phyloP scores from a whole-genome alignment of 805 yeast species.

The Lipomyces orientalis region DNA sequence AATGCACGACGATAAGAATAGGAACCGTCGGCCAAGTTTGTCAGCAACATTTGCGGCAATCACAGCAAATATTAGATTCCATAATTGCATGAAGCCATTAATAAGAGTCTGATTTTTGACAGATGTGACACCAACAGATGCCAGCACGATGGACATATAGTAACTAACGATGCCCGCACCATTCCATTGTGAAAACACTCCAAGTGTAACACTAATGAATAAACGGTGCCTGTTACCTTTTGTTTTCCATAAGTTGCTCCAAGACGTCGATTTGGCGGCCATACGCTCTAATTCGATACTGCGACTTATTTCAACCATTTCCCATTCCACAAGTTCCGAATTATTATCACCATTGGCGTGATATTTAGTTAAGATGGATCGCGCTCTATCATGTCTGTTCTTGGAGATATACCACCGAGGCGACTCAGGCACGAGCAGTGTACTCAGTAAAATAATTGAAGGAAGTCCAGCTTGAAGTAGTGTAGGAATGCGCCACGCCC shows the following conservation, averaged over 20 bases:
- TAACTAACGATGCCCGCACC: constrained; percentile 61
- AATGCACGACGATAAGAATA: constrained; percentile 44
- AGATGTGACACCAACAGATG: constrained; percentile 60
- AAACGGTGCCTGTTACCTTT: too few species aligned
- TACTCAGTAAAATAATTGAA: constrained; percentile 53
- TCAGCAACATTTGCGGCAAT: constrained; percentile 43
- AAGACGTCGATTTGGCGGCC: too few species aligned
- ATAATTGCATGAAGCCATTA: constrained; percentile 58
- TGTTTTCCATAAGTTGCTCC: too few species aligned
- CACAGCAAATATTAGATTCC: constrained; percentile 42
- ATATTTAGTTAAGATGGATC: constrained; percentile 49
- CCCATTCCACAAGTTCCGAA: constrained; percentile 47
- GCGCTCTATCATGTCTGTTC: constrained; percentile 61
- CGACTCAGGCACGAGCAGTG: constrained; percentile 59
- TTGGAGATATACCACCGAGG: constrained; percentile 73
- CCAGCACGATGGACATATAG: constrained; percentile 57
- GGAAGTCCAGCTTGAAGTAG: constrained; percentile 58
- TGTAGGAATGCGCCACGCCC: constrained; percentile 64
- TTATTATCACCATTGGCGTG: constrained; percentile 52
- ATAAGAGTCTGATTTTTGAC: constrained; percentile 41
- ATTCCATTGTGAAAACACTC: constrained; percentile 53
- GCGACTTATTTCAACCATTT: constrained; percentile 50
- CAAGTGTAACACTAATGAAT: constrained; percentile 47
- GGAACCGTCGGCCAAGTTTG: constrained; percentile 38
- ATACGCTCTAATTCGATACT: too few species aligned